Conservation (phyloP, 2,329 filamentous ascomycete species). For the Parascedosporium putredinis region DNA sequence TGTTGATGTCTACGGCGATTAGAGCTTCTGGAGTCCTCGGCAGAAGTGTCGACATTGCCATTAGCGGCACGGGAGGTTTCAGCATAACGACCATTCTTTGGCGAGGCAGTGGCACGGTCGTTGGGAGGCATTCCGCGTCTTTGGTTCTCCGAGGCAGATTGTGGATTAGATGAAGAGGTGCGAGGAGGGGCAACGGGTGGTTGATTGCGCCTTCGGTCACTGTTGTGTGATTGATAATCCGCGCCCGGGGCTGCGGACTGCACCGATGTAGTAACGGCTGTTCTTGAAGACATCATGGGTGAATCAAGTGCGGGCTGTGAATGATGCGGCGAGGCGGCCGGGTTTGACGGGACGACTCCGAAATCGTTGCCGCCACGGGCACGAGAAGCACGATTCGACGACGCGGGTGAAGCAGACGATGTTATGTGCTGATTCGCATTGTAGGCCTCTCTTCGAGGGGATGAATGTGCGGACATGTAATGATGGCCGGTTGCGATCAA, state of each 20-base stretch:
- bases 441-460: conserved; percentile 44
- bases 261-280: conserved; percentile 31
- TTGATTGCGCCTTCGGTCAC: conserved; percentile 47
- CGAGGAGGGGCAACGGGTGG: conserved; percentile 68
- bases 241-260: conserved; percentile 27
- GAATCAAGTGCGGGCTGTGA: conserved; percentile 19
- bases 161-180: conserved; percentile 59
- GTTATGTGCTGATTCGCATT: conserved; percentile 39
- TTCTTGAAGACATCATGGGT: conserved; percentile 37
- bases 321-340: neutral
- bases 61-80: conserved; percentile 14
- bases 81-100: conserved; percentile 5
- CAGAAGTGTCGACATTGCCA: conserved; percentile 19
- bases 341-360: conserved; percentile 20
- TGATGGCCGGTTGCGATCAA: conserved; percentile 36
- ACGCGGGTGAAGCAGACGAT: conserved; percentile 34
- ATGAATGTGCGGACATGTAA: conserved; percentile 41
- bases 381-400: conserved; percentile 43
- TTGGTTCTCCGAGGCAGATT: conserved; percentile 18
- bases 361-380: conserved; percentile 36
- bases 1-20: conserved; percentile 28
- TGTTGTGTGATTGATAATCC: conserved; percentile 32
- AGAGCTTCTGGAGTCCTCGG: conserved; percentile 25
- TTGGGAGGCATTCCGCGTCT: conserved; percentile 16
- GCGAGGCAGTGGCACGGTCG: conserved; percentile 9